Conservation (phyloP, 108 stramenopile species). For the Cyclotella choctawhatcheeana region DNA sequence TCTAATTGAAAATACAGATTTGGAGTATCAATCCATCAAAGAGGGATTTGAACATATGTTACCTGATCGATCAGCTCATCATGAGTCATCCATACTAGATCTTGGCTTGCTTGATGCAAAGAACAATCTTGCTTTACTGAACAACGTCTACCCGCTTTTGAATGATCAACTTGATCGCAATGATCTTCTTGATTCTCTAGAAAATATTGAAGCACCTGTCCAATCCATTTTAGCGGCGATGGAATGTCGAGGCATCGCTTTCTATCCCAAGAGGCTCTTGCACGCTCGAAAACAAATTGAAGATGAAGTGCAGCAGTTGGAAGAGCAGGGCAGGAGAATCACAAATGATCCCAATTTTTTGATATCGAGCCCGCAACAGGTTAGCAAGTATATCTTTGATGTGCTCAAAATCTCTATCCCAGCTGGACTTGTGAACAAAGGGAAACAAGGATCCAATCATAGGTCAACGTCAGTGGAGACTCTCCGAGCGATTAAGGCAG, state of each 20-base stretch:
- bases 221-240: conserved; percentile 50
- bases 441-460: conserved; percentile 37
- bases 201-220: conserved; percentile 49
- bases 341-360: conserved; percentile 42
- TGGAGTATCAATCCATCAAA: conserved; percentile 36
- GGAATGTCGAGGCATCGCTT: conserved; percentile 58
- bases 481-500: conserved; percentile 48
- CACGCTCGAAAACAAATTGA: conserved; percentile 35
- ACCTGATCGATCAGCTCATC: neutral
- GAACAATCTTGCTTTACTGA: conserved; percentile 36
- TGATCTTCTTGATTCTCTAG: conserved; percentile 30
- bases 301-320: conserved; percentile 30
- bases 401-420: conserved; percentile 41
- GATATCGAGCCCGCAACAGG: conserved; percentile 63
- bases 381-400: conserved; percentile 55
- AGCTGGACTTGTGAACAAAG: conserved; percentile 26
- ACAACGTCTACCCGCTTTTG: conserved; percentile 42
- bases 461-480: conserved; percentile 62
- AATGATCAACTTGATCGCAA: conserved; percentile 27
- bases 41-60: conserved; percentile 45
- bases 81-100: conserved; percentile 18
- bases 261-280: conserved; percentile 38
- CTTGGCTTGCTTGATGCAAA: conserved; percentile 33
- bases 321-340: conserved; percentile 27
- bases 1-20: neutral